These are phyloP conservation scores for Agaricales sp. DNA, from an alignment of 1,284 basidiomycete genomes.

Conservation along the genomic window DNA sequence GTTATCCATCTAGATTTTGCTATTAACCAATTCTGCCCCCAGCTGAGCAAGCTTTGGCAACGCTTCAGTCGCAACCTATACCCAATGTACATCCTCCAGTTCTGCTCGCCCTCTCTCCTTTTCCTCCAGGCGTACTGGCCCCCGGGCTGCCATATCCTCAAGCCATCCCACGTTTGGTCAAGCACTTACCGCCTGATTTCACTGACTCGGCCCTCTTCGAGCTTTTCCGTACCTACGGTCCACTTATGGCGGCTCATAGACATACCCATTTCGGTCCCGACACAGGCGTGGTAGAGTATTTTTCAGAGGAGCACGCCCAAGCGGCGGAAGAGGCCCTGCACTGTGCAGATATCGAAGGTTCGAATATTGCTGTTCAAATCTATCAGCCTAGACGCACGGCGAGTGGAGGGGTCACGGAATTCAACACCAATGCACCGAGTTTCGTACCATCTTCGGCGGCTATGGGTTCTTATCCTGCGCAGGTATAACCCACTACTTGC, in stretches of 20 bases:
- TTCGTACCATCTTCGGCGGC: slow-evolving; percentile 66
- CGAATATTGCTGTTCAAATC: slow-evolving; percentile 70
- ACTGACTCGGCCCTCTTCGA: slow-evolving; percentile 73
- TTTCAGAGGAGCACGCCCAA: slow-evolving; percentile 79
- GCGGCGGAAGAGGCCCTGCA: slow-evolving; percentile 72
- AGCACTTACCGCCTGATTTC: slow-evolving; percentile 58
- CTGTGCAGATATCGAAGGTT: slow-evolving; percentile 68
- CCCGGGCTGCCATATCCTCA: slow-evolving; percentile 63
- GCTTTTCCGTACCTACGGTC: slow-evolving; percentile 62
- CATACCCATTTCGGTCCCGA: slow-evolving; percentile 63
- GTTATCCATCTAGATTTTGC: slow-evolving; percentile 8
- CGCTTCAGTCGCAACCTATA: slow-evolving; percentile 65
- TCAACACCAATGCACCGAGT: slow-evolving; percentile 60
- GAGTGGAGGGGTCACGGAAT: slow-evolving; percentile 42
- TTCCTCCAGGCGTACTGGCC: slow-evolving; percentile 60
- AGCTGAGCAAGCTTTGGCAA: slow-evolving; percentile 86
- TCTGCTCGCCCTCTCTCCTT: slow-evolving; percentile 60
- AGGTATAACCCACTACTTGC: too few species aligned
- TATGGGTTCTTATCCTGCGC: slow-evolving; percentile 37
- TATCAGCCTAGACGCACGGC: slow-evolving; percentile 55
- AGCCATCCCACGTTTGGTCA: slow-evolving; percentile 66
- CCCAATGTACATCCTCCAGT: slow-evolving; percentile 44
- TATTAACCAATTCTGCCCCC: slow-evolving; percentile 11
- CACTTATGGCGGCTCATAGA: slow-evolving; percentile 60
- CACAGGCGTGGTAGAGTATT: slow-evolving; percentile 76